A percentile compares a stretch with the other conserved stretches of the same genome.
phyloP scores from a whole-genome alignment of 2,329 filamentous ascomycete genomes.

The Polychaeton citri region DNA sequence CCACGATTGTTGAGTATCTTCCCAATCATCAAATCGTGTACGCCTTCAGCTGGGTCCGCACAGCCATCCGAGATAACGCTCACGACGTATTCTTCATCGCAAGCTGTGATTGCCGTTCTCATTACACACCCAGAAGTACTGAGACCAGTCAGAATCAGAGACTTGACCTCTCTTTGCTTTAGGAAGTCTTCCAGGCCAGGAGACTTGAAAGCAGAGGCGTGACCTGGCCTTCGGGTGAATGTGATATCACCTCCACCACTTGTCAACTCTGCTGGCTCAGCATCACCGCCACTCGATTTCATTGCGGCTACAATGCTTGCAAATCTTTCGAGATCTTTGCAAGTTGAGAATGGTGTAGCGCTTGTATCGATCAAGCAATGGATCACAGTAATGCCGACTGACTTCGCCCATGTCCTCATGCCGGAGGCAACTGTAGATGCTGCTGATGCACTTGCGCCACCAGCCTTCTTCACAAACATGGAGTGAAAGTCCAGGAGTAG shows the following conservation, averaged over 20 bases:
- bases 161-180: conserved; percentile 10
- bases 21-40: conserved; percentile 9
- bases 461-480: conserved; percentile 7
- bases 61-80: conserved; percentile 17
- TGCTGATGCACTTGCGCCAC: conserved; percentile 5
- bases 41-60: conserved; percentile 10
- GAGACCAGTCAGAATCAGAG: conserved; percentile 9
- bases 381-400: conserved; percentile 15
- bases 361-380: conserved; percentile 16
- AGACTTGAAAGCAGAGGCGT: conserved; percentile 17
- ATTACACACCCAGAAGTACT: background rate
- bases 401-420: conserved; percentile 16
- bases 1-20: background rate
- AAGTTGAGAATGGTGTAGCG: conserved; percentile 10
- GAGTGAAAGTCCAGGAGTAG: conserved; percentile 22
- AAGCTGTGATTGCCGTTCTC: conserved; percentile 12
- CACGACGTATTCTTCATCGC: conserved; percentile 16
- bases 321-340: conserved; percentile 10
- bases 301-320: conserved; percentile 5
- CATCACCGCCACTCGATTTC: conserved; percentile 4
- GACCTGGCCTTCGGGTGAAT: conserved; percentile 11
- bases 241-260: conserved; percentile 10
- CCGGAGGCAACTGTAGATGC: conserved; percentile 11
- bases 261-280: conserved; percentile 8
- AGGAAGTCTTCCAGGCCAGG: conserved; percentile 13